Evolutionary conservation across 495 filamentous ascomycete genomes (phyloP), one percentile per base, ranked within the genome.

Genomic region (Friedmanniomyces endolithicus): DNA sequence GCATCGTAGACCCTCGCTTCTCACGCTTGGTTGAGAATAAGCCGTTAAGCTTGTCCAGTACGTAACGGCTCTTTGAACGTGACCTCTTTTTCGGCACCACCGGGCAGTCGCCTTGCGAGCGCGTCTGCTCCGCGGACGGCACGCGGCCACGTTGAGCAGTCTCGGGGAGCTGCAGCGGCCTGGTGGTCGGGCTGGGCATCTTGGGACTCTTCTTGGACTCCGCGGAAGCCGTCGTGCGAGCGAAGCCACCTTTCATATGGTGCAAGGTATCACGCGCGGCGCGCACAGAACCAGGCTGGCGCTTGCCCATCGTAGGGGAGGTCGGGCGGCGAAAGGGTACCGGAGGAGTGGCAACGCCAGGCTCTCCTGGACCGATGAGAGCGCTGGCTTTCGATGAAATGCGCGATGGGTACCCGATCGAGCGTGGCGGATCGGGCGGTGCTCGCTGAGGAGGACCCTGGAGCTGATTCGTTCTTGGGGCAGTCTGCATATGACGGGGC

Each of bases 31-130:
- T 25, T 6, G 49, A 43, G 45, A 61, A 62, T 6, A 62, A 39
- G n/a, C 50, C 51, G 20, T 54, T 50, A 16, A 62, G 35, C 51
- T 58, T 62, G 44, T 62, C 55, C 20, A 62, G 44, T 8, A 62
- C 50, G 23, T 34, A 24, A n/a, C 55, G 55, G 23, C 55, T 58
- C 39, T 43, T 62, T 9, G 59, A 62, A 20, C 51, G 59, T 16
- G 59, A 29, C 24, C 59, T 53, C 19, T 20, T 48, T 46, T 56
- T 56, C 11, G n/a, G 4, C 8, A 20, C 25, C 20, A 1, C 19
- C 9, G 25, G 8, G 27, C 2, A 1, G 1, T 49, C 52, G 17
- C 43, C 27, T 25, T 14, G 11, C 2, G 41, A 22, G 12, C 33
- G n/a, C 6, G 16, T 1, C 22, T 48, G 37, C 27, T 49, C 34